Conservation (phyloP, 495 filamentous ascomycete genomes). For the Aspergillus conjunctus region DNA sequence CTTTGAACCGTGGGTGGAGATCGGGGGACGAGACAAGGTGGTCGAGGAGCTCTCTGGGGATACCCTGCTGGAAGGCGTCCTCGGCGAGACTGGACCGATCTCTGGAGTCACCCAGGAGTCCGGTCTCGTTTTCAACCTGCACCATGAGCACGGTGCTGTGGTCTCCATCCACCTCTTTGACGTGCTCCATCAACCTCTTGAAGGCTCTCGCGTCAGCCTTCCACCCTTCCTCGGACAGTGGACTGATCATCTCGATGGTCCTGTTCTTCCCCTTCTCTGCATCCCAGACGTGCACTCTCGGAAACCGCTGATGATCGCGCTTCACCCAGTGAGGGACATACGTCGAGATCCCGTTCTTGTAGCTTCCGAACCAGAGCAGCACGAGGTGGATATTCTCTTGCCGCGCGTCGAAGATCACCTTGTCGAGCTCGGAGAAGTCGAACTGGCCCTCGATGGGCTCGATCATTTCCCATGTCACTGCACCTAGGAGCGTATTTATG, state of each 20-base stretch:
- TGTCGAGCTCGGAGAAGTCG: not conserved
- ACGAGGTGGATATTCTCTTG: not conserved
- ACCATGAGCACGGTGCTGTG: slow-evolving; percentile 51
- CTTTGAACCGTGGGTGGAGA: slow-evolving; percentile 32
- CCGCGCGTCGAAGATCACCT: not conserved
- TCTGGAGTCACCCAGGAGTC: slow-evolving; percentile 49
- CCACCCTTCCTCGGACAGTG: not conserved
- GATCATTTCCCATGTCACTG: slow-evolving; percentile 7
- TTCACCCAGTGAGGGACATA: slow-evolving; percentile 50
- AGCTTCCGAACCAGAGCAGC: slow-evolving; percentile 5
- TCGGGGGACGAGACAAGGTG: slow-evolving; percentile 37
- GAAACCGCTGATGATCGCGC: slow-evolving; percentile 41
- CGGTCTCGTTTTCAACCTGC: slow-evolving; percentile 53
- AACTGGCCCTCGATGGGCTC: slow-evolving; percentile 6
- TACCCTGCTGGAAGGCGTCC: slow-evolving; percentile 33
- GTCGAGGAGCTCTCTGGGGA: slow-evolving; percentile 39
- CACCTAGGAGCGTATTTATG: not conserved
- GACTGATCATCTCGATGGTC: slow-evolving; percentile 27
- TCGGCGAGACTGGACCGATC: slow-evolving; percentile 42
- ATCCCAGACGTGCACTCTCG: no score
- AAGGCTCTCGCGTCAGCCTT: slow-evolving; percentile 37
- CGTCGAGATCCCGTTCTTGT: slow-evolving; percentile 30
- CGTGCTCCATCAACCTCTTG: slow-evolving; percentile 36
- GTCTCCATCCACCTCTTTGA: slow-evolving; percentile 41
- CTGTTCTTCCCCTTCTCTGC: no score